Conservation (phyloP, 2,329 filamentous ascomycete genomes). For the Hypocrella siamensis region DNA sequence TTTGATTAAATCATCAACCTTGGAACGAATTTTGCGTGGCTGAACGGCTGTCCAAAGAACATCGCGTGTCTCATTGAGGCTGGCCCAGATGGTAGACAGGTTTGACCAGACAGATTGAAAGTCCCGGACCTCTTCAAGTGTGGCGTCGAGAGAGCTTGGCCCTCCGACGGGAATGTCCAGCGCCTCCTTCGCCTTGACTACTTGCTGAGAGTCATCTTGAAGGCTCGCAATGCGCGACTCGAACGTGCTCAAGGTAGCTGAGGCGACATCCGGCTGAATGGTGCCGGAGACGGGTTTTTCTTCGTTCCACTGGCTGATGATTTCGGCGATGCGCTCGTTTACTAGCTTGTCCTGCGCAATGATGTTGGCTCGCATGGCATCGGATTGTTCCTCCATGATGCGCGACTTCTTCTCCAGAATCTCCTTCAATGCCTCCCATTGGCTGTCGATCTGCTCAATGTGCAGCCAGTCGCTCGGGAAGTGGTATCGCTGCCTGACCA, state of each 20-base stretch:
- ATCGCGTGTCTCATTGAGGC: slow-evolving; percentile 83
- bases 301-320: slow-evolving; percentile 79
- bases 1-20: slow-evolving; percentile 84
- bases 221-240: slow-evolving; percentile 73
- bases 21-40: slow-evolving; percentile 78
- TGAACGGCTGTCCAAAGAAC: slow-evolving; percentile 91
- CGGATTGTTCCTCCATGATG: slow-evolving; percentile 90
- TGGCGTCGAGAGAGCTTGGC: slow-evolving; percentile 67
- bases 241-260: slow-evolving; percentile 65
- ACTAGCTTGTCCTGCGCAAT: slow-evolving; percentile 85
- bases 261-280: slow-evolving; percentile 79
- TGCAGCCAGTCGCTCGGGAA: slow-evolving; percentile 89
- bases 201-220: slow-evolving; percentile 80
- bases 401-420: slow-evolving; percentile 84
- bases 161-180: slow-evolving; percentile 71
- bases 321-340: slow-evolving; percentile 71
- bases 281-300: slow-evolving; percentile 95
- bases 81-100: slow-evolving; percentile 91
- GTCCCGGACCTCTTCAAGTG: slow-evolving; percentile 92
- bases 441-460: slow-evolving; percentile 89
- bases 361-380: slow-evolving; percentile 90
- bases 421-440: slow-evolving; percentile 89
- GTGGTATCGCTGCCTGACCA: slow-evolving; percentile 83
- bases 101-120: slow-evolving; percentile 98
- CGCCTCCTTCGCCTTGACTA: slow-evolving; percentile 91